Evolutionary conservation across 345 rosid genomes (phyloP), one percentile per base, ranked within the genome.

Genomic region (Rhodamnia rubescens): DNA sequence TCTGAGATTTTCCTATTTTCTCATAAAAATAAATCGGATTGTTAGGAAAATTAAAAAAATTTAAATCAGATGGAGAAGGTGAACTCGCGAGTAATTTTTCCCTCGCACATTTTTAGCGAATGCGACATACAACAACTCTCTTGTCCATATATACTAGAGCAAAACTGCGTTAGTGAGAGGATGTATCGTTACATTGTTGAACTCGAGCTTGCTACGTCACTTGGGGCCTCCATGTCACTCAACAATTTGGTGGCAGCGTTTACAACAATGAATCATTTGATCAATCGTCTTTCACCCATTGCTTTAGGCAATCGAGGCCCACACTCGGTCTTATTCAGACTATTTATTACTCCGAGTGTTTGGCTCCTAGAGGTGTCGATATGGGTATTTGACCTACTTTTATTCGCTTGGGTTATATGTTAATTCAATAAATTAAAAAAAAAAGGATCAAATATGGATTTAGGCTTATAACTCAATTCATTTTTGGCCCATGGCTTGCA

Each of bases 121-220:
- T 22, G 15, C 1, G 36, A 51, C 9, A 26, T 21, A 2, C 82
- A 0, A 2, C 54, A 81, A 12, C 29, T 26, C 4, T 81, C 11
- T 81, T 81, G 54, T 81, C 36, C 11, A 7, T 15, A 11, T 26
- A 49, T 53, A 9, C 36, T 27, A 11, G 9, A 49, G 32, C 36
- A 26, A 81, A 81, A 26, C 3, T 0, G 83, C 0, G 2, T 49
- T 8, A 44, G 9, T 11, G 32, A 59, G 74, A 59, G 10, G 2
- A 27, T 26, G 1, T 36, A 27, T 27, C 0, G 6, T 1, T 51
- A 12, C 8, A 1, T 49, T 49, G n/a, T 24, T 12, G 0, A 49
- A 49, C 53, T 81, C 0, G 2, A 0, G 32, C 2, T 49, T 2
- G 36, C 54, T 0, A 11, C 26, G 10, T 20, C 1, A 13, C 49